These are phyloP conservation scores for Ceratocystis lukuohia DNA, from an alignment of 2,329 filamentous ascomycete species.

Conservation along the genomic window DNA sequence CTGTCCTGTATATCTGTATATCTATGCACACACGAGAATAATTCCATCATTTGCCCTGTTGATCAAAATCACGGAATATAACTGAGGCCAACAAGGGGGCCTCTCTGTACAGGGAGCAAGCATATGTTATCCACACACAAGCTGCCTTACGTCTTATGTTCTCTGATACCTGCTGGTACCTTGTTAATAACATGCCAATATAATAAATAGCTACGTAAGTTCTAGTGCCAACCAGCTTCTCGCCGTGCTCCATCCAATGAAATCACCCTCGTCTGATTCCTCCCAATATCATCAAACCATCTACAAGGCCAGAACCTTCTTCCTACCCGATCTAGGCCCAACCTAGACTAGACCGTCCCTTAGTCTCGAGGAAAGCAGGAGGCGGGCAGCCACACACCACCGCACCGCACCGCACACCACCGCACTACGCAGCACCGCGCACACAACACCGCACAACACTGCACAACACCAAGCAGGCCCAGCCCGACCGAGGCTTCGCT, in stretches of 20 bases:
- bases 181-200: no score
- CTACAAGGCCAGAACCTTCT: neutral
- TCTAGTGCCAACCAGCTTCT: neutral
- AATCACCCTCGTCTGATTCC: conserved; percentile 3
- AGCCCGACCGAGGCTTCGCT: neutral
- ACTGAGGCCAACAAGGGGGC: neutral
- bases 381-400: no score
- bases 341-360: neutral
- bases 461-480: no score
- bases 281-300: neutral
- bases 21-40: no score
- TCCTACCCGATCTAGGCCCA: neutral
- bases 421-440: neutral
- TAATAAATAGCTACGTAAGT: neutral
- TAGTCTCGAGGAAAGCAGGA: no score
- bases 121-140: neutral
- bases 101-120: neutral
- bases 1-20: no score
- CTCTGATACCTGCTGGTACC: neutral
- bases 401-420: no score
- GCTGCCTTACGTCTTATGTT: neutral
- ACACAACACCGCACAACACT: no score
- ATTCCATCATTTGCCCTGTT: neutral
- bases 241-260: neutral
- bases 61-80: neutral